Conservation (phyloP, 129 eudicot genomes). For the Flaveria brownii region DNA sequence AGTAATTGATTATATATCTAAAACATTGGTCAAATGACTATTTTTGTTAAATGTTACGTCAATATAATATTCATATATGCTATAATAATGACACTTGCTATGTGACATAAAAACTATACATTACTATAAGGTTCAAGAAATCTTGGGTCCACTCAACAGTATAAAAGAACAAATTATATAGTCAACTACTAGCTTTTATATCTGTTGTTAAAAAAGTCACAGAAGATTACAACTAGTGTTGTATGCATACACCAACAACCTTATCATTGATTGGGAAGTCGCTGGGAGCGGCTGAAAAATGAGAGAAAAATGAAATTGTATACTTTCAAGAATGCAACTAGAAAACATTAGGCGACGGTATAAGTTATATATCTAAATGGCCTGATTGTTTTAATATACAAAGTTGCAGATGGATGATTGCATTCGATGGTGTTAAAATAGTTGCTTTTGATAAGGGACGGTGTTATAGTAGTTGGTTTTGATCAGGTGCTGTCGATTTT, state of each 20-base stretch:
- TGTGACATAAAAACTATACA: too few relatives aligned
- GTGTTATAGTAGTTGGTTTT: constrained; percentile 38
- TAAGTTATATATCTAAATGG: constrained; percentile 23
- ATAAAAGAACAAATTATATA: too few relatives aligned
- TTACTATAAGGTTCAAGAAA: too few relatives aligned
- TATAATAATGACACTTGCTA: too few relatives aligned
- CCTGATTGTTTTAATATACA: constrained; percentile 29
- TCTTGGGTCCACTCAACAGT: too few relatives aligned
- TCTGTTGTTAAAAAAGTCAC: constrained; percentile 26
- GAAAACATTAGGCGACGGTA: constrained; percentile 12
- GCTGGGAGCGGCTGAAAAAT: constrained; percentile 25
- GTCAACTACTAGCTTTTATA: constrained; percentile 1
- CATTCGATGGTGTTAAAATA: too few relatives aligned
- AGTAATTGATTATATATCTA: too few relatives aligned
- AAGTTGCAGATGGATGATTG: constrained; percentile 15
- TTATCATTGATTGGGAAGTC: constrained; percentile 11
- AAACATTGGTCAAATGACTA: too few relatives aligned
- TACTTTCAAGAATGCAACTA: constrained; percentile 31
- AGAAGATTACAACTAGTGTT: constrained; percentile 28
- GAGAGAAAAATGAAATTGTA: neutral
- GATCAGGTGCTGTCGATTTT: constrained; percentile 48
- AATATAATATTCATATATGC: too few relatives aligned
- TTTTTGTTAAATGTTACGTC: too few relatives aligned
- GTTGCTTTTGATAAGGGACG: neutral
- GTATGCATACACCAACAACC: constrained; percentile 24